Percentiles rank a stretch among this genome's conserved stretches.
phyloP scores from a whole-genome alignment of 257 asterid genomes.

The Jaltomata sinuosa region DNA sequence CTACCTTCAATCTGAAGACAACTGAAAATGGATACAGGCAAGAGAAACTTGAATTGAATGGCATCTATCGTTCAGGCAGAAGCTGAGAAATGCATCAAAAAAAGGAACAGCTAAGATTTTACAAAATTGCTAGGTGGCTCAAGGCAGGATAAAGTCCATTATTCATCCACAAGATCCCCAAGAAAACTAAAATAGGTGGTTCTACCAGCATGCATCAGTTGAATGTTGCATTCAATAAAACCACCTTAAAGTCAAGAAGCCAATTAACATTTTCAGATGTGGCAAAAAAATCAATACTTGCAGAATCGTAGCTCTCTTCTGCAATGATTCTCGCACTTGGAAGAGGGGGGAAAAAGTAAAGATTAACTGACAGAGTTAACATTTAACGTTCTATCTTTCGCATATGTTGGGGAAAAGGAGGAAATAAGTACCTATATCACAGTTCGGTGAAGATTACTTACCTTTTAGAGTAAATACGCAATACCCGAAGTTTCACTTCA shows the following conservation, averaged over 20 bases:
- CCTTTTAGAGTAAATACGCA: slow-evolving; percentile 86
- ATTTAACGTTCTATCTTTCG: neutral
- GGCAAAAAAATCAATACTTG: neutral
- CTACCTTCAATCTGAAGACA: neutral
- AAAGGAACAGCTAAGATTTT: neutral
- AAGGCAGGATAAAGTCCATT: neutral
- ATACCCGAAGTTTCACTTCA: slow-evolving; percentile 70
- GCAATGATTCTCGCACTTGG: neutral
- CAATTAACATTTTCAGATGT: neutral
- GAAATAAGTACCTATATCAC: neutral
- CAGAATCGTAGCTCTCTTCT: neutral
- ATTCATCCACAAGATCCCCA: neutral
- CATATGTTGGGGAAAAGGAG: neutral
- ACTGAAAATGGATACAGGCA: neutral
- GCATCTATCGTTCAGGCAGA: neutral
- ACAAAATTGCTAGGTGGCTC: neutral
- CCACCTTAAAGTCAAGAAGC: neutral
- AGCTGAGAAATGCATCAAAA: neutral
- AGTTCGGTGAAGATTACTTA: slow-evolving; percentile 3
- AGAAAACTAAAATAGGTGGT: neutral
- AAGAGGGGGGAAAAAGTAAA: neutral
- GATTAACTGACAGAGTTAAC: neutral
- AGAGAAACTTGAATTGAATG: neutral
- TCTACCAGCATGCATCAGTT: neutral
- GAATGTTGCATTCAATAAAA: neutral